Percentiles rank a stretch among this genome's conserved stretches.
Conservation (phyloP, 164 flowering plant species). For the Vitis rupestris region DNA sequence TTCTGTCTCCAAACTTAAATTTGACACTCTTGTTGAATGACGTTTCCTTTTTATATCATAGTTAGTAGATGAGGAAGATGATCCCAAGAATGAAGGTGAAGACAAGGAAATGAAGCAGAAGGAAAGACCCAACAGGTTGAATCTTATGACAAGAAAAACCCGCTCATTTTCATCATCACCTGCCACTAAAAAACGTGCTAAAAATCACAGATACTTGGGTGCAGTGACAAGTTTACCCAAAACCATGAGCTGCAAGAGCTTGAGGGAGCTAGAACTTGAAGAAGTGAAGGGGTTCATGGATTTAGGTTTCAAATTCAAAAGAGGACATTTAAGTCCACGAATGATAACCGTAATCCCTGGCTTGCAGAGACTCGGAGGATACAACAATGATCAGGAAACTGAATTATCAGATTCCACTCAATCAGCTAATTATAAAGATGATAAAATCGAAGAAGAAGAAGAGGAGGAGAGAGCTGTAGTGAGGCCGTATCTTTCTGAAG, state of each 20-base stretch:
- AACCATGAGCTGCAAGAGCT: slow-evolving; percentile 46
- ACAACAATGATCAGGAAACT: not conserved
- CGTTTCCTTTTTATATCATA: not conserved
- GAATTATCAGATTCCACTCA: not conserved
- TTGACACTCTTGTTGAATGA: not conserved
- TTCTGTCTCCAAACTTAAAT: not conserved
- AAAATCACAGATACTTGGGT: slow-evolving; percentile 1
- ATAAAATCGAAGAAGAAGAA: slow-evolving; percentile 9
- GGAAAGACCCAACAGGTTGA: slow-evolving; percentile 25
- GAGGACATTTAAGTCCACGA: slow-evolving; percentile 38
- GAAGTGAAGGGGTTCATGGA: slow-evolving; percentile 78
- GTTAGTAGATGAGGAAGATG: not conserved
- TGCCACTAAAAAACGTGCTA: slow-evolving; percentile 11
- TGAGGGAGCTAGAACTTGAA: slow-evolving; percentile 57
- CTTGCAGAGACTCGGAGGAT: slow-evolving; percentile 33
- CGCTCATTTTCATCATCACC: slow-evolving; percentile 34
- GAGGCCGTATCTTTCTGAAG: slow-evolving; percentile 72
- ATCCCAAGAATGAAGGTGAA: slow-evolving; percentile 5
- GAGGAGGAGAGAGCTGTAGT: slow-evolving; percentile 13
- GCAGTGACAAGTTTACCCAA: slow-evolving; percentile 23
- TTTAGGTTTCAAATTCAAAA: slow-evolving; percentile 61
- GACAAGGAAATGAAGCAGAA: not conserved
- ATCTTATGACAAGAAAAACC: slow-evolving; percentile 1
- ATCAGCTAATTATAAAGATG: slow-evolving; percentile 2
- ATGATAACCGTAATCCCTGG: slow-evolving; percentile 60